These are phyloP conservation scores for Pyropia haitanensis DNA, from an alignment of 23 red algal species.

Conservation along the genomic window DNA sequence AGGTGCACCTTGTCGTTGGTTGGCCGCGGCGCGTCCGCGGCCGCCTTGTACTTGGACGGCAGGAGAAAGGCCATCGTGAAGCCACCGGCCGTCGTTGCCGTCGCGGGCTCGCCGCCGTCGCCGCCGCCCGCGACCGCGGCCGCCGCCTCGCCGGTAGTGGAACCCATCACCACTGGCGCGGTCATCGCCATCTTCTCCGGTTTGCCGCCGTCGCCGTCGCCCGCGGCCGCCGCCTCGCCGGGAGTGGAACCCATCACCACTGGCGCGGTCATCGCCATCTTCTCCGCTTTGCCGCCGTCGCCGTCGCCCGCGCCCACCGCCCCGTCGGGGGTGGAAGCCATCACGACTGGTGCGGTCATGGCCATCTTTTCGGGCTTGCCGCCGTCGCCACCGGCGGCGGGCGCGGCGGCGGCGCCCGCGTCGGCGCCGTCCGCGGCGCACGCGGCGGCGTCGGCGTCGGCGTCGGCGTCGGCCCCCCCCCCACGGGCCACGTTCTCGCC, in stretches of 20 bases:
- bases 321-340: slow-evolving; percentile 1
- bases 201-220: background rate
- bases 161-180: slow-evolving; percentile 59
- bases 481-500: slow-evolving; percentile 29
- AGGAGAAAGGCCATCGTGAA: slow-evolving; percentile 69
- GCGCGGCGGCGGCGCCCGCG: slow-evolving; percentile 13
- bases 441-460: background rate
- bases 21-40: slow-evolving; percentile 66
- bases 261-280: slow-evolving; percentile 77
- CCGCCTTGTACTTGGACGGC: slow-evolving; percentile 44
- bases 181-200: slow-evolving; percentile 66
- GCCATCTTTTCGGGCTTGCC: slow-evolving; percentile 23
- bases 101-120: slow-evolving; percentile 3
- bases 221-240: slow-evolving; percentile 18
- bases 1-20: slow-evolving; percentile 50
- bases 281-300: slow-evolving; percentile 6
- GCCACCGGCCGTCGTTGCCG: background rate
- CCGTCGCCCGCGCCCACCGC: slow-evolving; percentile 22
- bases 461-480: background rate
- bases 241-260: slow-evolving; percentile 25
- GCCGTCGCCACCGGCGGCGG: slow-evolving; percentile 11
- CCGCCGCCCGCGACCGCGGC: slow-evolving; percentile 2
- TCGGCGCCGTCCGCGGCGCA: background rate
- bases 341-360: slow-evolving; percentile 82
- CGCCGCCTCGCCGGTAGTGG: slow-evolving; percentile 21